A percentile compares a stretch with the other conserved stretches of the same genome.
These are phyloP conservation scores for Eruca vesicaria DNA, from an alignment of 441 rosid species.

Conservation along the genomic window DNA sequence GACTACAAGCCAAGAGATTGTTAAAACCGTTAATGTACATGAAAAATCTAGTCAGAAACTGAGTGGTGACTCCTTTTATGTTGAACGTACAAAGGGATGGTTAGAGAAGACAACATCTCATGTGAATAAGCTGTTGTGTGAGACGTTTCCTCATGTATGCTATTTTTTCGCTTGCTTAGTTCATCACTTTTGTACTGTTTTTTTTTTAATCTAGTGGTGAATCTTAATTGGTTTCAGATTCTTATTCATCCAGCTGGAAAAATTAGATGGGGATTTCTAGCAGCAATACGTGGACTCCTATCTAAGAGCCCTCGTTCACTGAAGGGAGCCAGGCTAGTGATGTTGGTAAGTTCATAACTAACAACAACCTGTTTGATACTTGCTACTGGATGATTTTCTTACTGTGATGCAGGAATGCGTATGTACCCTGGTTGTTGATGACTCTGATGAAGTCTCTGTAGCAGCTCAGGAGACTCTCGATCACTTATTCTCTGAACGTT, in stretches of 20 bases:
- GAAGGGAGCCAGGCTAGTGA: constrained; percentile 68
- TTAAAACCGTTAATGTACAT: constrained; percentile 26
- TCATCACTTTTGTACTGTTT: constrained; percentile 12
- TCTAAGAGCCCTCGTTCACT: constrained; percentile 62
- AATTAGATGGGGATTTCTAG: constrained; percentile 72
- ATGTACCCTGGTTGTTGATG: constrained; percentile 79
- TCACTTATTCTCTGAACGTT: constrained; percentile 42
- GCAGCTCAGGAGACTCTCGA: constrained; percentile 70
- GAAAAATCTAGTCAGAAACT: constrained; percentile 32
- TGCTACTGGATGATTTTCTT: constrained; percentile 2
- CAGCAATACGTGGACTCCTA: constrained; percentile 70
- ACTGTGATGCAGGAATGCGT: constrained; percentile 77
- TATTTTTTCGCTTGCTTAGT: constrained; percentile 19
- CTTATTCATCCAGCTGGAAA: constrained; percentile 73
- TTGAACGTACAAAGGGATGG: constrained; percentile 85
- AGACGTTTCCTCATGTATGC: constrained; percentile 86
- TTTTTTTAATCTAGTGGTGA: background rate
- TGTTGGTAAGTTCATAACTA: constrained; percentile 57
- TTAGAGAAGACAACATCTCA: constrained; percentile 63
- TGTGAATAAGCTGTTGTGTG: constrained; percentile 66
- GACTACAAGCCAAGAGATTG: constrained; percentile 37
- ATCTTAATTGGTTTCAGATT: constrained; percentile 50
- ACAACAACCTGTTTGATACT: background rate
- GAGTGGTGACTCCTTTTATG: constrained; percentile 51
- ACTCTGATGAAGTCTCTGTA: constrained; percentile 61